A percentile compares a stretch with the other conserved stretches of the same genome.
phyloP scores from a whole-genome alignment of 1,284 basidiomycete genomes.

The Apiotrichum sp. region DNA sequence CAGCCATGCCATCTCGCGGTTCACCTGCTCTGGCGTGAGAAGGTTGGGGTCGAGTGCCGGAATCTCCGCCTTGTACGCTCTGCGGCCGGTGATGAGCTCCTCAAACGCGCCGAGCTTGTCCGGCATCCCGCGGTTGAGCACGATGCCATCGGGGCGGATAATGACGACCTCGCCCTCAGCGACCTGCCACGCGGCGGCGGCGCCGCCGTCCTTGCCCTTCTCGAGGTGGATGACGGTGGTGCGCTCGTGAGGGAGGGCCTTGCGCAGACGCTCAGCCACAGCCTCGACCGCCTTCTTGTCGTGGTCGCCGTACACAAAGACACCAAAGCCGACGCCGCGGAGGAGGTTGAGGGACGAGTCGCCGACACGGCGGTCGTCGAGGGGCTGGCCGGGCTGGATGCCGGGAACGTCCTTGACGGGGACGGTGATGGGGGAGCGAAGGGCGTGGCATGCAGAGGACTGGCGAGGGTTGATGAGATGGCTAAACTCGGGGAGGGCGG shows the following conservation, averaged over 20 bases:
- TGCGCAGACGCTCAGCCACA: not conserved
- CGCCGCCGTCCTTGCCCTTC: slow-evolving; percentile 7
- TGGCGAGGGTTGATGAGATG: slow-evolving; percentile 21
- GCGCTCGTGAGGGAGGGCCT: slow-evolving; percentile 11
- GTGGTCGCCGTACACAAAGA: slow-evolving; percentile 6
- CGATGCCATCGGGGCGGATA: slow-evolving; percentile 17
- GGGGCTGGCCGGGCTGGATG: slow-evolving; percentile 11
- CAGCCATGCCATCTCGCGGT: slow-evolving; percentile 14
- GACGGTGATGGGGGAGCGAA: slow-evolving; percentile 13
- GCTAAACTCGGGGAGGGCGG: slow-evolving; percentile 14
- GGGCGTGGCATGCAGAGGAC: slow-evolving; percentile 15
- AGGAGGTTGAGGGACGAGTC: slow-evolving; percentile 4
- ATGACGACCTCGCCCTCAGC: slow-evolving; percentile 10
- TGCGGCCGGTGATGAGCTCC: slow-evolving; percentile 2
- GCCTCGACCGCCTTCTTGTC: not conserved
- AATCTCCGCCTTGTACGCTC: not conserved
- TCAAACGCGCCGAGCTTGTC: slow-evolving; percentile 1
- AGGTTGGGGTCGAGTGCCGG: slow-evolving; percentile 8
- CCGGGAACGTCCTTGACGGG: not conserved
- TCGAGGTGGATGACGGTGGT: slow-evolving; percentile 3
- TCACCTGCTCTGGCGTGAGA: slow-evolving; percentile 7
- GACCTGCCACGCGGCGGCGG: slow-evolving; percentile 3
- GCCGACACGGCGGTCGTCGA: slow-evolving; percentile 15
- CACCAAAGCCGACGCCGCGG: slow-evolving; percentile 13
- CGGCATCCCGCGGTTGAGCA: slow-evolving; percentile 9